Conservation (phyloP, 495 filamentous ascomycete species). For the Amphirosellinia nigrospora region DNA sequence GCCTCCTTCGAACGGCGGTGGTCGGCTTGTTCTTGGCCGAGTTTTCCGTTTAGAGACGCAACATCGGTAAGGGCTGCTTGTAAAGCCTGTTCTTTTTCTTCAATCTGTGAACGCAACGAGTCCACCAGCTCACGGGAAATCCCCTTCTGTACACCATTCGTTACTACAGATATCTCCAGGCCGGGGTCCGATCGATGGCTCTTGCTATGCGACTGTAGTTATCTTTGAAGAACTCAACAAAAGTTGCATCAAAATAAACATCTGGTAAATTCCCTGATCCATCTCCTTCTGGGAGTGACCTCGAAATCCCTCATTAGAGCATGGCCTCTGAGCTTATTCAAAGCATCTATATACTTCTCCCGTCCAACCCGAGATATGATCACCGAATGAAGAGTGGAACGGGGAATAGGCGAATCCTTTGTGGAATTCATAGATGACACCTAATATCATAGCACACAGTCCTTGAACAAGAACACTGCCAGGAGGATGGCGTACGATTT, state of each 20-base stretch:
- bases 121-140: slow-evolving; percentile 86
- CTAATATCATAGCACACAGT: slow-evolving; percentile 81
- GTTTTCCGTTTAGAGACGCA: slow-evolving; percentile 68
- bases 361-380: slow-evolving; percentile 80
- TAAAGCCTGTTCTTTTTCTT: slow-evolving; percentile 71
- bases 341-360: slow-evolving; percentile 86
- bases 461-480: slow-evolving; percentile 75
- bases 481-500: slow-evolving; percentile 61
- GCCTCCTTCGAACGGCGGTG: slow-evolving; percentile 75
- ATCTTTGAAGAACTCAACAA: slow-evolving; percentile 94
- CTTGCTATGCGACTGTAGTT: slow-evolving; percentile 86
- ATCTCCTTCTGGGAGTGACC: slow-evolving; percentile 73
- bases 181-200: slow-evolving; percentile 93
- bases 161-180: slow-evolving; percentile 77
- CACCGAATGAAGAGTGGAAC: slow-evolving; percentile 80
- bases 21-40: slow-evolving; percentile 79
- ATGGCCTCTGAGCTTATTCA: slow-evolving; percentile 77
- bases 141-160: slow-evolving; percentile 81
- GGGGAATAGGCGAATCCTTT: slow-evolving; percentile 90
- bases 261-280: slow-evolving; percentile 70
- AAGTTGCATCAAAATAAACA: slow-evolving; percentile 82
- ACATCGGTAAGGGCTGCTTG: slow-evolving; percentile 71
- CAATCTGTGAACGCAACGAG: slow-evolving; percentile 75
- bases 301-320: slow-evolving; percentile 92
- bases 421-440: slow-evolving; percentile 97